Conservation (phyloP, 2,329 filamentous ascomycete genomes). For the Sclerotiophoma versabilis region DNA sequence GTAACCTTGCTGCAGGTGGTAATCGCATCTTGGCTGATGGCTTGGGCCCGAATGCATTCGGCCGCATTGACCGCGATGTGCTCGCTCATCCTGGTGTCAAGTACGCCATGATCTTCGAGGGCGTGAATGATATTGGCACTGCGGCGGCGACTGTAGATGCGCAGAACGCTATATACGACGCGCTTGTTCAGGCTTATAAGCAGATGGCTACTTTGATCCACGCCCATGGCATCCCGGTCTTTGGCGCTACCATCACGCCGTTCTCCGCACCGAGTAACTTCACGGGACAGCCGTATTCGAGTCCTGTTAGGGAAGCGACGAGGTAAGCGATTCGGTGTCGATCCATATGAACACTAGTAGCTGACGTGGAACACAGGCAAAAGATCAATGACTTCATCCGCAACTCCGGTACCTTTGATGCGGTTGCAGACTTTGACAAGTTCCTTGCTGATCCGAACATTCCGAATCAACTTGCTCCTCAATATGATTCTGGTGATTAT, state of each 20-base stretch:
- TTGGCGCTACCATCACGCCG: conserved; percentile 71
- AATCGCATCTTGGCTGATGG: conserved; percentile 69
- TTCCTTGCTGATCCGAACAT: conserved; percentile 61
- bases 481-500: conserved; percentile 69
- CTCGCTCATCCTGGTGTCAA: conserved; percentile 64
- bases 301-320: conserved; percentile 62
- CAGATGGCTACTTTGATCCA: conserved; percentile 65
- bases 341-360: no score
- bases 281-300: conserved; percentile 60
- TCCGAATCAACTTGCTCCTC: conserved; percentile 55
- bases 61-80: conserved; percentile 70
- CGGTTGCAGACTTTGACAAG: conserved; percentile 68
- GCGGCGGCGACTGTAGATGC: conserved; percentile 53
- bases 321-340: conserved; percentile 38
- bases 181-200: conserved; percentile 64
- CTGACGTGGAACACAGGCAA: conserved; percentile 33
- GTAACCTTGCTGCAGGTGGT: conserved; percentile 74
- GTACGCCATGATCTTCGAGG: conserved; percentile 72
- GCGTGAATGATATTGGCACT: conserved; percentile 69
- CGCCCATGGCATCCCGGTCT: conserved; percentile 62
- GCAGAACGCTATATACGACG: conserved; percentile 58
- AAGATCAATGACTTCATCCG: conserved; percentile 69
- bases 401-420: conserved; percentile 63
- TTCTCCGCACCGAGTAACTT: conserved; percentile 58
- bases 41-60: conserved; percentile 67